These are phyloP conservation scores for Podaxis mareebaensis DNA, from an alignment of 768 basidiomycete genomes.

Conservation along the genomic window DNA sequence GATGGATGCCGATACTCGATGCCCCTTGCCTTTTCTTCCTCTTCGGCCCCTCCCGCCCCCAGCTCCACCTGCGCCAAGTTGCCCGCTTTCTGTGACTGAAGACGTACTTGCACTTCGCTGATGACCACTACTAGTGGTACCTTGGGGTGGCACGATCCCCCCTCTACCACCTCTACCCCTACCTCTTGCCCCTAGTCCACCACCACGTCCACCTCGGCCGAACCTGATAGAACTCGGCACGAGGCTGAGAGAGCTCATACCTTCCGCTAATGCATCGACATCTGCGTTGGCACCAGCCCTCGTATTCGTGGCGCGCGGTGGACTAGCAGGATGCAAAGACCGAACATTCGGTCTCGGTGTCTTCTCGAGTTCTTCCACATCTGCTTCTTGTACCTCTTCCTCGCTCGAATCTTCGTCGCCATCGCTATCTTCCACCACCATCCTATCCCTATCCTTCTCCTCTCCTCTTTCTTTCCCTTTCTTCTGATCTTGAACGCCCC, in stretches of 20 bases:
- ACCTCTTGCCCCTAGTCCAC: conserved; percentile 16
- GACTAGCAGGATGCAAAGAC: conserved; percentile 12
- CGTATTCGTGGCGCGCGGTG: conserved; percentile 18
- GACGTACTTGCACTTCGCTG: conserved; percentile 2
- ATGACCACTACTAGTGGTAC: conserved; percentile 19
- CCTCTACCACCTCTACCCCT: conserved; percentile 15
- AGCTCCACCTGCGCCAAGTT: background rate
- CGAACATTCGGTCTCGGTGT: conserved; percentile 23
- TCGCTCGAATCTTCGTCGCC: conserved; percentile 25
- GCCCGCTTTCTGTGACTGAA: conserved; percentile 8
- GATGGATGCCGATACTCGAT: conserved; percentile 1
- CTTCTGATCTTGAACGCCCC: conserved; percentile 19
- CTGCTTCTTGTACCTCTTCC: conserved; percentile 25
- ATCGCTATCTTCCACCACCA: conserved; percentile 29
- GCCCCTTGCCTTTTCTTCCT: conserved; percentile 7
- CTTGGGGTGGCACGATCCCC: conserved; percentile 7
- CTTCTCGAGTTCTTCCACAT: conserved; percentile 23
- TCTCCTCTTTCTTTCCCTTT: conserved; percentile 11
- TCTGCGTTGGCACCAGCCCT: conserved; percentile 26
- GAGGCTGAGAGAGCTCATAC: conserved; percentile 49
- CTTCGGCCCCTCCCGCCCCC: conserved; percentile 4
- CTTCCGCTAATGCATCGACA: conserved; percentile 51
- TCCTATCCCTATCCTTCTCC: conserved; percentile 24
- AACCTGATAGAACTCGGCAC: conserved; percentile 73
- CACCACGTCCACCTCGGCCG: conserved; percentile 57